phyloP scores from a whole-genome alignment of 176 grass and related monocot genomes.

The Oryza rufipogon region DNA sequence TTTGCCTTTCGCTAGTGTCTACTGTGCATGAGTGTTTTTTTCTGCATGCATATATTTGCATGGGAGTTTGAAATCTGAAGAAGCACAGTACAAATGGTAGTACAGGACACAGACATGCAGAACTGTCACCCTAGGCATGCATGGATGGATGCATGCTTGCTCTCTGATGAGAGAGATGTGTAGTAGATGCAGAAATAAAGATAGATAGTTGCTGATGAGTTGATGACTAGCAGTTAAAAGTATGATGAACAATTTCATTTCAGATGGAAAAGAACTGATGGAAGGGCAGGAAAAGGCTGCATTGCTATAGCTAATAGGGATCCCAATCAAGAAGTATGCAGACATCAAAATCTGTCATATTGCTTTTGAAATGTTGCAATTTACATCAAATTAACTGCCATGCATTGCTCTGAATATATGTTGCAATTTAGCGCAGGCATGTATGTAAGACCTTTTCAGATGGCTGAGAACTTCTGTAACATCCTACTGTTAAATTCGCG shows the following conservation, averaged over 20 bases:
- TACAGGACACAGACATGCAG: constrained; percentile 10
- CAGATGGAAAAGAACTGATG: constrained; percentile 39
- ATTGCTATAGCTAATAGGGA: constrained; percentile 35
- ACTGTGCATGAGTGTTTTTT: not conserved
- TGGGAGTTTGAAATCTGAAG: constrained; percentile 27
- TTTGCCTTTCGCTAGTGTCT: not conserved
- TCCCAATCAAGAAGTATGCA: not conserved
- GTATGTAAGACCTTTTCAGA: not conserved
- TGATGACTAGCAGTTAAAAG: not conserved
- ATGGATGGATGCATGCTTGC: constrained; percentile 2
- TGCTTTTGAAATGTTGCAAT: not conserved
- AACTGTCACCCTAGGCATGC: constrained; percentile 20
- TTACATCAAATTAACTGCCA: constrained; percentile 14
- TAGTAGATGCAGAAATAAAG: not conserved
- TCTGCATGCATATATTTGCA: not conserved
- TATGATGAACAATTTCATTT: constrained; percentile 28
- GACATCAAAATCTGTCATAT: not conserved
- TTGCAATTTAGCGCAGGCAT: not conserved
- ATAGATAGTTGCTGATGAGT: not conserved
- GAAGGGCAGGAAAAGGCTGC: constrained; percentile 17
- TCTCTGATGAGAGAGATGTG: not conserved
- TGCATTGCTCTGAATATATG: constrained; percentile 1
- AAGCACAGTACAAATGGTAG: not conserved
- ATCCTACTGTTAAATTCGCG: not conserved
- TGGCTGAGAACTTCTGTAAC: not conserved